Conservation (phyloP, 1,284 basidiomycete species). For the Volvariella volvacea region DNA sequence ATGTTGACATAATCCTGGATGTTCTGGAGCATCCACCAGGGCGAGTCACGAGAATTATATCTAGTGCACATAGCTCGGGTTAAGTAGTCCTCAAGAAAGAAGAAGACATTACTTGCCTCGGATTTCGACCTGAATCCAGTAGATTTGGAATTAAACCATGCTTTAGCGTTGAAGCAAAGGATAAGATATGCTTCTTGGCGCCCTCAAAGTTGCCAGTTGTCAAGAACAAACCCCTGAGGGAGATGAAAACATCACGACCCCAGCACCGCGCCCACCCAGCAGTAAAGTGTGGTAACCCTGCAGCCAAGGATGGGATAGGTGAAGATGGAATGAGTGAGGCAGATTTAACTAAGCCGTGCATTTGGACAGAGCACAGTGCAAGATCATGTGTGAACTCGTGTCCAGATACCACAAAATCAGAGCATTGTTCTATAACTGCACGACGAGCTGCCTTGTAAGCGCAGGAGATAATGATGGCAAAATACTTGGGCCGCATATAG, state of each 20-base stretch:
- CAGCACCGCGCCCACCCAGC: slow-evolving; percentile 91
- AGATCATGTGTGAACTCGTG: slow-evolving; percentile 88
- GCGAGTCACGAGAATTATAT: slow-evolving; percentile 88
- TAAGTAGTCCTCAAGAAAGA: slow-evolving; percentile 10
- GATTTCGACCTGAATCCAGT: slow-evolving; percentile 79
- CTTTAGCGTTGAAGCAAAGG: slow-evolving; percentile 82
- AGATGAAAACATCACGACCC: slow-evolving; percentile 97
- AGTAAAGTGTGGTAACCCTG: slow-evolving; percentile 92
- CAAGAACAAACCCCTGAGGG: slow-evolving; percentile 85
- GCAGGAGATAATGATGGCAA: slow-evolving; percentile 81
- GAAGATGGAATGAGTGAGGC: slow-evolving; percentile 76
- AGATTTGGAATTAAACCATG: slow-evolving; percentile 93
- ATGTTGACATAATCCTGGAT: slow-evolving; percentile 90
- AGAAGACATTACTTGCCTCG: slow-evolving; percentile 49
- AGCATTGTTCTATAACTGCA: slow-evolving; percentile 78
- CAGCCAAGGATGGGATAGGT: slow-evolving; percentile 77
- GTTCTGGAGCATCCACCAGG: slow-evolving; percentile 99
- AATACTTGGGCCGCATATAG: slow-evolving; percentile 91
- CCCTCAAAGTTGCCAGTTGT: slow-evolving; percentile 86
- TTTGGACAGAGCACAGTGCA: slow-evolving; percentile 82
- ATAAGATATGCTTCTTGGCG: slow-evolving; percentile 82
- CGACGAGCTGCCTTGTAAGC: slow-evolving; percentile 86
- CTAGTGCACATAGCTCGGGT: slow-evolving; percentile 27
- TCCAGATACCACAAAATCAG: slow-evolving; percentile 79
- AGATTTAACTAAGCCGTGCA: slow-evolving; percentile 85